Evolutionary conservation across 2,329 filamentous ascomycete species (phyloP), one percentile per base, ranked within the genome.

Genomic region (Aspergillus pseudonomiae): DNA sequence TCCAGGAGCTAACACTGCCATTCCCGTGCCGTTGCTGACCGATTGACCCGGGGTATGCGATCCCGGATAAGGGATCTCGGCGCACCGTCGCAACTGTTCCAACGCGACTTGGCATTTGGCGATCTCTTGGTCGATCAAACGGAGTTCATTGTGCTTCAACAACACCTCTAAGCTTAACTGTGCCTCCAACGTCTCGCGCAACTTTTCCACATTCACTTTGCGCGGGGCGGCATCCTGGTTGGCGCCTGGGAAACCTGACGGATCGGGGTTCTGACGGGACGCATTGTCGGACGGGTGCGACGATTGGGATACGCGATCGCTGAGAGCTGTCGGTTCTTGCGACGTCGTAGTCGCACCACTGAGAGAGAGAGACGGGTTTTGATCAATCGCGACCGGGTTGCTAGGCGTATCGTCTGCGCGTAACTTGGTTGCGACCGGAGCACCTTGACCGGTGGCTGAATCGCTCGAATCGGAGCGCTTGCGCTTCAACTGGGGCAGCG

Each of bases 91-190:
- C 67, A 99, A 83, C 80, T 98, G 95, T 80, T 99, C 95, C 70
- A 98, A 85, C 12, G 94, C 93, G 67, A 94, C 83, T 81, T 98
- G 94, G 75, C 94, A 97, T 82, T 97, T 98, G 68, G 93, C 94
- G 68, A 98, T 86, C 81, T 98, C 95, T 79, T 97, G 93, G 75
- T 98, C 93, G 77, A 98, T 97, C 70, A 97, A 84, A 62, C 94
- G 92, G 64, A 98, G 82, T 81, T 99, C 95, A 73, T 95, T 89
- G 79, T 99, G 95, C 83, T 97, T 98, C 76, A 96, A 82, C 67
- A 98, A 82, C 59, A 98, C 94, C 81, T 97, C 94, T 68, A 95
- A 87, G 73, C 93, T 92, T 77, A 98, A 90, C 79, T 97, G 91
- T 66, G 93, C 89, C 74, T 93, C 90, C 74, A 98, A 91, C 41